Base-by-base conservation (phyloP, 192 early-diverging fungal genomes). In the Linnemannia zychae region DNA sequence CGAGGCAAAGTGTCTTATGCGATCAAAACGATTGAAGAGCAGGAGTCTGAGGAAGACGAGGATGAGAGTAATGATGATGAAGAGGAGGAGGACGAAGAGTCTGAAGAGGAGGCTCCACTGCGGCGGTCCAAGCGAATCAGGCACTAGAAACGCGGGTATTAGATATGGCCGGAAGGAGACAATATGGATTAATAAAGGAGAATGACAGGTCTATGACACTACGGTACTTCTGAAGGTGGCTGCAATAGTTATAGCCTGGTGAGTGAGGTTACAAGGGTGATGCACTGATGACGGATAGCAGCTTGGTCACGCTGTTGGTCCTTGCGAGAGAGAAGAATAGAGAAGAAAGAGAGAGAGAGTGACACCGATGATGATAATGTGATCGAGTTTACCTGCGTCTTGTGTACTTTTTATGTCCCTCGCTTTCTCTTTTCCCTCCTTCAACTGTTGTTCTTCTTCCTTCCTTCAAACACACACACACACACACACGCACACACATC, bases 61-160 rank as follows among this genome's bases (percentile, higher is more conserved):
- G 49, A 68, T 20, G 75, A 74, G 69, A 70, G 49, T 46, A 50
- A 40, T 46, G 38, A 24, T 16, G 33, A 38, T 71, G 68, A 72
- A n/a, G 34, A 77, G 7, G 24, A 70, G 7, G 38, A 84, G 13
- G 72, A 70, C 33, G 77, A 79, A 2, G 78, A 68, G 33, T 50
- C 63, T 40, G 77, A 76, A 40, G 83, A 75, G 6, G 73, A 79
- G 33, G 33, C 40, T 0, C 49, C 74, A 6, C 47, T 78, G 37
- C 38, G 83, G 7, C 72, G 78, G n/a, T 79, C 83, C 40, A 85
- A 76, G 49, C 38, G 83, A 31, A 70, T 53, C 18, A 65, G 77
- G 48, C 77, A 84, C 33, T 84, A 36, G 71, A 4, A n/a, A n/a
- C n/a, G n/a, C n/a, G n/a, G n/a, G n/a, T n/a, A n/a, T n/a, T n/a